phyloP scores from a whole-genome alignment of 805 yeast species.

The Monosporozyma servazzii region DNA sequence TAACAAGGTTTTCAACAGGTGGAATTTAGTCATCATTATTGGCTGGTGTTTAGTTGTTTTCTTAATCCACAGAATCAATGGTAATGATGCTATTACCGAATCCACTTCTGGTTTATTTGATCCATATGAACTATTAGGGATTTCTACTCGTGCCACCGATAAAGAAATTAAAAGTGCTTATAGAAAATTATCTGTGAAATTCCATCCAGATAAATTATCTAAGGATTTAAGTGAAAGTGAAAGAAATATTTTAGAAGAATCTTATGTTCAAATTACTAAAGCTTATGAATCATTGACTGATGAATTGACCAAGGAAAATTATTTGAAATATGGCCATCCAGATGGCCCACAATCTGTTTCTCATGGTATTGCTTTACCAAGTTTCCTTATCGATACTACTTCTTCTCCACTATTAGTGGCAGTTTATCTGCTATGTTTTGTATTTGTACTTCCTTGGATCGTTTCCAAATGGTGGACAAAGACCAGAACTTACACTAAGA shows the following conservation, averaged over 20 bases:
- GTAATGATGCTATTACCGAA: constrained; percentile 38
- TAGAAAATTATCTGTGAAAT: constrained; percentile 77
- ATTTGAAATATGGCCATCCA: constrained; percentile 86
- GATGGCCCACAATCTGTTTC: constrained; percentile 89
- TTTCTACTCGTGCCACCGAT: constrained; percentile 59
- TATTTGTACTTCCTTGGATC: constrained; percentile 64
- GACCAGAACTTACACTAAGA: constrained; percentile 69
- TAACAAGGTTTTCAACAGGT: constrained; percentile 15
- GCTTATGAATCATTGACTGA: constrained; percentile 96
- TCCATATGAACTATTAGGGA: constrained; percentile 80
- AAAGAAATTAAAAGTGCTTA: constrained; percentile 73
- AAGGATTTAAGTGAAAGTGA: constrained; percentile 49
- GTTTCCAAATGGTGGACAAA: constrained; percentile 90
- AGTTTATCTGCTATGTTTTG: constrained; percentile 62
- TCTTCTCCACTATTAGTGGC: constrained; percentile 58
- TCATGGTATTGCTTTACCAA: constrained; percentile 94
- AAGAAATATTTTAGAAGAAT: constrained; percentile 54
- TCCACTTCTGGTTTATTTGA: constrained; percentile 50
- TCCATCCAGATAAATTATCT: constrained; percentile 88
- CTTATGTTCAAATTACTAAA: constrained; percentile 71
- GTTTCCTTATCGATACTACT: constrained; percentile 76
- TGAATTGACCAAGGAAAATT: constrained; percentile 73
- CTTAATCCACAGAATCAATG: constrained; percentile 31
- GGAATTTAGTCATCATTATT: constrained; percentile 24
- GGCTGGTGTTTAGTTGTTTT: constrained; percentile 58